These are phyloP conservation scores for Sporothrix pseudoabietina DNA, from an alignment of 2,329 filamentous ascomycete species.

Conservation along the genomic window DNA sequence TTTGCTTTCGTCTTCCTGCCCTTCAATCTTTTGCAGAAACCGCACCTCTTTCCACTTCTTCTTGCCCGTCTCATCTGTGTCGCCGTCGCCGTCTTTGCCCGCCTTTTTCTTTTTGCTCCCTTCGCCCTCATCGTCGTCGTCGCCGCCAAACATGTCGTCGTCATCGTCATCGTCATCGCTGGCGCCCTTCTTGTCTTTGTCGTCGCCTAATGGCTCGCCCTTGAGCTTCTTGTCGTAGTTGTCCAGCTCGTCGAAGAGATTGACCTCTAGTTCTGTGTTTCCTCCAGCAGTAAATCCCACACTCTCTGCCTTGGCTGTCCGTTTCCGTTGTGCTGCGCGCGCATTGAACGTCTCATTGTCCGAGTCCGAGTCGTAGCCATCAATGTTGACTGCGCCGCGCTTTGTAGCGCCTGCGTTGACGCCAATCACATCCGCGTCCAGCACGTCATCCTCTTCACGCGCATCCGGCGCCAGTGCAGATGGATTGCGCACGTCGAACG, in stretches of 20 bases:
- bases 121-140: conserved; percentile 57
- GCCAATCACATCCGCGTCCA: conserved; percentile 92
- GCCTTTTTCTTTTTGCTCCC: conserved; percentile 39
- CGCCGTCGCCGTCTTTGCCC: conserved; percentile 35
- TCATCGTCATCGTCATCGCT: conserved; percentile 60
- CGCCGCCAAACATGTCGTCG: conserved; percentile 83
- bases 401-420: conserved; percentile 74
- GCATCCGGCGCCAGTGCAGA: conserved; percentile 86
- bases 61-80: conserved; percentile 40
- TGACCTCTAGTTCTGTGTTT: conserved; percentile 45
- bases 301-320: conserved; percentile 35
- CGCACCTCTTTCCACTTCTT: conserved; percentile 66
- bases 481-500: conserved; percentile 93
- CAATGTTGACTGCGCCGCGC: conserved; percentile 91
- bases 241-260: conserved; percentile 56
- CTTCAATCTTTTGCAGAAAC: conserved; percentile 70
- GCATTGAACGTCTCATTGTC: conserved; percentile 85
- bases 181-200: conserved; percentile 40
- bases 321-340: conserved; percentile 64
- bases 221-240: conserved; percentile 53
- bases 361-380: conserved; percentile 95
- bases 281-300: conserved; percentile 14
- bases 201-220: conserved; percentile 37
- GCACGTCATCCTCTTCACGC: conserved; percentile 68
- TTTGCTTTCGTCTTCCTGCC: conserved; percentile 64